phyloP scores from a whole-genome alignment of 2,329 filamentous ascomycete genomes.

The Botrytis medusae region DNA sequence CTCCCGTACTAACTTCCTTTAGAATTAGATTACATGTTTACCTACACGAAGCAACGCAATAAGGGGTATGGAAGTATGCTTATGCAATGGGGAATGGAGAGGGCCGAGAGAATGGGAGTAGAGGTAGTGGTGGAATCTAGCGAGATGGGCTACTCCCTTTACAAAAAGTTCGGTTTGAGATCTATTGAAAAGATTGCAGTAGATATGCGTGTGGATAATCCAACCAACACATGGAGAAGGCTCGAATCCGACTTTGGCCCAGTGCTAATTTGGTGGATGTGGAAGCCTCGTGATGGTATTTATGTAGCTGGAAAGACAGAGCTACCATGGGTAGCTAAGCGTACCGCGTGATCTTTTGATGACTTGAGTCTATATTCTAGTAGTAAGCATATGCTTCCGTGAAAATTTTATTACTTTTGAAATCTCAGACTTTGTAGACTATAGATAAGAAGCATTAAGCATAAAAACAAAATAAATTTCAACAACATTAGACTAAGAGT shows the following conservation, averaged over 20 bases:
- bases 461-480: neutral
- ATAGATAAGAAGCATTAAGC: neutral
- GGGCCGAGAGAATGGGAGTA: neutral
- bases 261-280: conserved; percentile 8
- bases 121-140: neutral
- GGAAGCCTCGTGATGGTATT: neutral
- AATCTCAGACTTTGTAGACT: neutral
- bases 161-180: conserved; percentile 11
- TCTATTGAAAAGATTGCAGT: conserved; percentile 1
- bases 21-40: conserved; percentile 10
- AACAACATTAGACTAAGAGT: too few relatives aligned
- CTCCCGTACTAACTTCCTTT: neutral
- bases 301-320: neutral
- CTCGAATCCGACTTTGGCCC: neutral
- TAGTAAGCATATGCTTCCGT: neutral
- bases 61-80: neutral
- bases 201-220: neutral
- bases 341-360: neutral
- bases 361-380: neutral
- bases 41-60: neutral
- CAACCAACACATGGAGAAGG: neutral
- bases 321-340: neutral
- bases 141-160: neutral
- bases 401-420: neutral
- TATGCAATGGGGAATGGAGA: conserved; percentile 7